phyloP scores from a whole-genome alignment of 1,284 basidiomycete genomes.

The Tylopilus orsonianus region DNA sequence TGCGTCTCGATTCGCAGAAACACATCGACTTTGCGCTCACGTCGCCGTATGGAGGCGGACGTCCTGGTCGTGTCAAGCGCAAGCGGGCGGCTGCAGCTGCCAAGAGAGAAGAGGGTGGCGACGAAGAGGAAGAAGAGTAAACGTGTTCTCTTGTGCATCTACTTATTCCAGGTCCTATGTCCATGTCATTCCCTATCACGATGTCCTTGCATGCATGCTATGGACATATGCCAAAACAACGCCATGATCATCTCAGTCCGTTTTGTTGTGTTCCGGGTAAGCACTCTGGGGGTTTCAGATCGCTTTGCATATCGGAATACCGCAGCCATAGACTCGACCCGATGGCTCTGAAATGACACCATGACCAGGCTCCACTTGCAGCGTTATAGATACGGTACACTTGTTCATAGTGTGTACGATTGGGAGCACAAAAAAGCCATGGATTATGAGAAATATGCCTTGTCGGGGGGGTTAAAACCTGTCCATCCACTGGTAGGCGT shows the following conservation, averaged over 20 bases:
- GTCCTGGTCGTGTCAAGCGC: conserved; percentile 97
- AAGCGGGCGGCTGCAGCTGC: conserved; percentile 95
- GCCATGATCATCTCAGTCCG: conserved; percentile 17
- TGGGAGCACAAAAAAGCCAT: too few relatives aligned
- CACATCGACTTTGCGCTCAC: conserved; percentile 99
- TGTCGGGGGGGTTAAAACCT: too few relatives aligned
- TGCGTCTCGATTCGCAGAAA: conserved; percentile 95
- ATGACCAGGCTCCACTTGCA: too few relatives aligned
- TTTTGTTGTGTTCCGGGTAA: not conserved
- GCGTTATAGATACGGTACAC: too few relatives aligned
- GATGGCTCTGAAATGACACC: too few relatives aligned
- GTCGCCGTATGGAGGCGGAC: conserved; percentile 96
- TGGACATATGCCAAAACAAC: conserved; percentile 34
- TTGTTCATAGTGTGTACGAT: too few relatives aligned
- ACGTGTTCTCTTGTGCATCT: conserved; percentile 20
- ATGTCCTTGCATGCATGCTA: conserved; percentile 33
- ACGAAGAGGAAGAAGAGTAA: conserved; percentile 89
- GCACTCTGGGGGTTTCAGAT: too few relatives aligned
- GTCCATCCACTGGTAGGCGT: too few relatives aligned
- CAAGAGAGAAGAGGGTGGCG: conserved; percentile 88
- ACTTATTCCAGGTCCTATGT: conserved; percentile 28
- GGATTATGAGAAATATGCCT: too few relatives aligned
- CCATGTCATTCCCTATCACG: conserved; percentile 28
- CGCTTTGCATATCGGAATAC: too few relatives aligned
- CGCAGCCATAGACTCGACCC: too few relatives aligned